These are phyloP conservation scores for Teratosphaeria pseudoeucalypti DNA, from an alignment of 2,329 filamentous ascomycete species.

Conservation along the genomic window DNA sequence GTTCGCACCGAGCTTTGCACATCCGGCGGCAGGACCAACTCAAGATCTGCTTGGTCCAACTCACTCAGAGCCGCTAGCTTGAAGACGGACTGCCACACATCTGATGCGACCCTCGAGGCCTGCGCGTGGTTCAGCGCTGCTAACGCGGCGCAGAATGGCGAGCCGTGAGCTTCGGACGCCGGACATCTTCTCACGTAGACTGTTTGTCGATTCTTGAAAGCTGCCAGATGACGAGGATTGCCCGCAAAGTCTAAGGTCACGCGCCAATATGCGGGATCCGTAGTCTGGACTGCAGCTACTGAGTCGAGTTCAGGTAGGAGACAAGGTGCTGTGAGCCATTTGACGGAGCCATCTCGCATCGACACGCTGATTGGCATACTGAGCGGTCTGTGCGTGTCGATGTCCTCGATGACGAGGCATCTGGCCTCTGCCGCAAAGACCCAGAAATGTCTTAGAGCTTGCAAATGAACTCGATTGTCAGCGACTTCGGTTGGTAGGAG, in stretches of 20 bases:
- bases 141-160: constrained; percentile 59
- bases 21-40: constrained; percentile 32
- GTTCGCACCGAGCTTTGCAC: constrained; percentile 34
- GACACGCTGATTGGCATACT: constrained; percentile 31
- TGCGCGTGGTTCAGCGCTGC: constrained; percentile 55
- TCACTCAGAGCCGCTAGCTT: constrained; percentile 42
- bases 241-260: constrained; percentile 63
- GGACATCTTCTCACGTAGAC: constrained; percentile 63
- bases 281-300: constrained; percentile 52
- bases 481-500: constrained; percentile 81
- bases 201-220: constrained; percentile 60
- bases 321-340: constrained; percentile 42
- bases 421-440: constrained; percentile 83
- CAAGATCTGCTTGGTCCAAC: constrained; percentile 55
- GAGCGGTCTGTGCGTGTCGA: constrained; percentile 71
- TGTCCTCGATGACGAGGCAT: constrained; percentile 78
- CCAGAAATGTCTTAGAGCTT: constrained; percentile 96
- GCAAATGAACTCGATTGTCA: constrained; percentile 88
- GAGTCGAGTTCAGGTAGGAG: constrained; percentile 55
- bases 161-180: constrained; percentile 41
- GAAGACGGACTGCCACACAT: constrained; percentile 67
- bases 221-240: constrained; percentile 50
- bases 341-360: constrained; percentile 16
- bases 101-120: constrained; percentile 14
- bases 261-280: constrained; percentile 66